Evolutionary conservation across 23 red algal genomes (phyloP).

Genomic region (Chondrus crispus): DNA sequence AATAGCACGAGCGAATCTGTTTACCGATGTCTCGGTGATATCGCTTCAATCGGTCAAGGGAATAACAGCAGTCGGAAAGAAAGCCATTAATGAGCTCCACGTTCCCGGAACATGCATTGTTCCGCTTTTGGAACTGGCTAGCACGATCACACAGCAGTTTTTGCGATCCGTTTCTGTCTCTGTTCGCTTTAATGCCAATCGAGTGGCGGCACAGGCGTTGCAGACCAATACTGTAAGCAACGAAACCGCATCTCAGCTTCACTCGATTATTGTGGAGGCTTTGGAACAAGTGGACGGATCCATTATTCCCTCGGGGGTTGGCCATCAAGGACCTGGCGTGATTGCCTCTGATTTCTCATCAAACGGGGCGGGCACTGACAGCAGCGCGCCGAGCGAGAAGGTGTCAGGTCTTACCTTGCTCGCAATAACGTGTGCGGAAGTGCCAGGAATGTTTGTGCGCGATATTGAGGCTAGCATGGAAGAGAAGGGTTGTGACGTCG

Average conservation of each 20-base stretch:
- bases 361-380: background rate
- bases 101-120: background rate
- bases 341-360: background rate
- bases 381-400: background rate
- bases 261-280: conserved; percentile 21
- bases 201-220: background rate
- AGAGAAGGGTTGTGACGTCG: background rate
- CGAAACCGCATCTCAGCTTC: background rate
- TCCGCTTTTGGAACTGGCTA: background rate
- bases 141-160: background rate
- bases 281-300: conserved; percentile 20
- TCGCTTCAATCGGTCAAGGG: background rate
- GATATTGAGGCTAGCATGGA: background rate
- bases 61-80: background rate
- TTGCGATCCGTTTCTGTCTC: conserved; percentile 12
- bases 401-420: background rate
- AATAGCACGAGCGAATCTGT: background rate
- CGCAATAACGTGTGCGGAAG: background rate
- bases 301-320: background rate
- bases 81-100: conserved; percentile 11
- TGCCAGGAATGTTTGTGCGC: conserved; percentile 7
- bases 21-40: background rate
- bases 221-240: background rate
- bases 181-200: background rate
- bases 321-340: background rate